phyloP scores from a whole-genome alignment of 305 asterid genomes.

The Fraxinus paxiana region DNA sequence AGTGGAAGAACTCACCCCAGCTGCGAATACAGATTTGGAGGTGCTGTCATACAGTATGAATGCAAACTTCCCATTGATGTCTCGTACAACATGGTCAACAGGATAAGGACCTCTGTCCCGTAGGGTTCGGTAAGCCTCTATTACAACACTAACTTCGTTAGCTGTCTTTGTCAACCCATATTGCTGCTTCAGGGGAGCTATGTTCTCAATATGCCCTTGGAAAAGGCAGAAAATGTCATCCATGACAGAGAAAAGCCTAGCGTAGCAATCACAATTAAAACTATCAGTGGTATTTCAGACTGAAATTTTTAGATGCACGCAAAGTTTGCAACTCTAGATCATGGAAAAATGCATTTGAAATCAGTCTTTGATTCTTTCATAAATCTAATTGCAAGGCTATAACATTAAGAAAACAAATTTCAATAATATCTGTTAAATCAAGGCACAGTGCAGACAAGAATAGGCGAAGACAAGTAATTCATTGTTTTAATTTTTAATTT shows the following conservation, averaged over 20 bases:
- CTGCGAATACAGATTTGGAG: constrained; percentile 20
- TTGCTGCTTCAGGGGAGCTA: constrained; percentile 26
- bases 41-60: constrained; percentile 21
- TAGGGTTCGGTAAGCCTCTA: constrained; percentile 26
- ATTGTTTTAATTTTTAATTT: not conserved
- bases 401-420: not conserved
- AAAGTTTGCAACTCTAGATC: not conserved
- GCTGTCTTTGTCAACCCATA: constrained; percentile 26
- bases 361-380: not conserved
- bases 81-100: constrained; percentile 12
- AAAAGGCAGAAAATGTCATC: constrained; percentile 29
- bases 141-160: constrained; percentile 16
- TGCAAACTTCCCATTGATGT: constrained; percentile 25
- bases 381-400: not conserved
- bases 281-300: not conserved
- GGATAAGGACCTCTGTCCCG: constrained; percentile 26
- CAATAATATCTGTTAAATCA: not conserved
- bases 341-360: not conserved
- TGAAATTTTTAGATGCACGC: not conserved
- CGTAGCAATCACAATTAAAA: not conserved
- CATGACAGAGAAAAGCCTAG: constrained; percentile 22
- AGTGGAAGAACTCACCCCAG: constrained; percentile 12
- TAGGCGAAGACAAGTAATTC: not conserved
- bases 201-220: constrained; percentile 32
- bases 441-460: not conserved